A percentile compares a stretch with the other conserved stretches of the same genome.
These are phyloP conservation scores for Calonectria henricotiae DNA, from an alignment of 2,329 filamentous ascomycete species.

Conservation along the genomic window DNA sequence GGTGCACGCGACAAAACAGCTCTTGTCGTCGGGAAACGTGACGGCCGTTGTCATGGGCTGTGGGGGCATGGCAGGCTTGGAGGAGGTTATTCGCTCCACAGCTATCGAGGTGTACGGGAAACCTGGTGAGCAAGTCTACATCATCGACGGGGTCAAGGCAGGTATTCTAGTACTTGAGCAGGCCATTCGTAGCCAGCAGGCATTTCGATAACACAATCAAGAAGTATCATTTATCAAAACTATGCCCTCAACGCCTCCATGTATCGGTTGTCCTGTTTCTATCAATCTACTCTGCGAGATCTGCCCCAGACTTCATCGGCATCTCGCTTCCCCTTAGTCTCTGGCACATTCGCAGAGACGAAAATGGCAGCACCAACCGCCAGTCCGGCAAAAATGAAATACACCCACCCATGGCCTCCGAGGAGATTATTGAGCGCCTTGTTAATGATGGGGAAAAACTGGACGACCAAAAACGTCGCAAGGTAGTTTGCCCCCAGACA, in stretches of 20 bases:
- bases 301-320: slow-evolving; percentile 94
- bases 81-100: slow-evolving; percentile 81
- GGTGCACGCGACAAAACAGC: slow-evolving; percentile 77
- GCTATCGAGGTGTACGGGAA: slow-evolving; percentile 77
- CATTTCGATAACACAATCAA: slow-evolving; percentile 55
- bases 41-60: slow-evolving; percentile 87
- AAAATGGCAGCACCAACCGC: slow-evolving; percentile 81
- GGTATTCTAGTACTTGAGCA: slow-evolving; percentile 77
- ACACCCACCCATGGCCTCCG: slow-evolving; percentile 85
- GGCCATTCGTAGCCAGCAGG: slow-evolving; percentile 62
- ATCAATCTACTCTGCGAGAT: slow-evolving; percentile 68
- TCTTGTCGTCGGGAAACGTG: slow-evolving; percentile 74
- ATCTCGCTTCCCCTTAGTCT: slow-evolving; percentile 89
- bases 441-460: slow-evolving; percentile 94
- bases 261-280: background rate
- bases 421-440: slow-evolving; percentile 75
- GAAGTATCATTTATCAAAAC: slow-evolving; percentile 28
- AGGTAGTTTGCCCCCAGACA: slow-evolving; percentile 90
- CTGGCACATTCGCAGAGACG: slow-evolving; percentile 83
- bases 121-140: slow-evolving; percentile 72
- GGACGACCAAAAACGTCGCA: slow-evolving; percentile 92
- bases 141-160: slow-evolving; percentile 86
- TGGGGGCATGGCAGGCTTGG: slow-evolving; percentile 91
- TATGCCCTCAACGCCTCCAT: slow-evolving; percentile 26
- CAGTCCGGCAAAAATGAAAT: slow-evolving; percentile 89